A percentile compares a stretch with the other conserved stretches of the same genome.
Evolutionary conservation across 1,139 yeast genomes (phyloP).

Genomic region (Geotrichum europaeum): DNA sequence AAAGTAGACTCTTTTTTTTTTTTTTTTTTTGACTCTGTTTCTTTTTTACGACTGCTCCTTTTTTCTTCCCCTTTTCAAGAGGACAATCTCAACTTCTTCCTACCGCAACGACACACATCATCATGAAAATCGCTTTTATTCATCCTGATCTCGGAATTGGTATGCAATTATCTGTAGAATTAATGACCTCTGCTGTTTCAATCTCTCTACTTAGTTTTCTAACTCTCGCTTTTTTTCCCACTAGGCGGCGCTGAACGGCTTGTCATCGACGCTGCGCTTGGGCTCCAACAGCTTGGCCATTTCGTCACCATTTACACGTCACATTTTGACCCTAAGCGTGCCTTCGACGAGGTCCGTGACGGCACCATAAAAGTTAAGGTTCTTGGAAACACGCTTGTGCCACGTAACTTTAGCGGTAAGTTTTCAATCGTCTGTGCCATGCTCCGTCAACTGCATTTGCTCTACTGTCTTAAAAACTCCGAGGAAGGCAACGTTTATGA

Average conservation of each 20-base stretch:
- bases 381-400: conserved; percentile 68
- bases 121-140: conserved; percentile 66
- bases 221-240: neutral
- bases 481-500: conserved; percentile 51
- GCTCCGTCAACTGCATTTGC: conserved; percentile 69
- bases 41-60: neutral
- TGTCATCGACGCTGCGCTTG: conserved; percentile 91
- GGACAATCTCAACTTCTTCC: neutral
- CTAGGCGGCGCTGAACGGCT: conserved; percentile 89
- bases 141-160: conserved; percentile 96
- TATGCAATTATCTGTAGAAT: conserved; percentile 14
- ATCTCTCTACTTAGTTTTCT: neutral
- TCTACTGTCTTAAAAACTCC: conserved; percentile 46
- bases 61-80: no score
- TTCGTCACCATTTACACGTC: conserved; percentile 72
- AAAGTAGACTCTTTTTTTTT: neutral
- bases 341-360: conserved; percentile 79
- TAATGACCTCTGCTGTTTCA: neutral
- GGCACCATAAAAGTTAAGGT: conserved; percentile 57
- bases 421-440: conserved; percentile 81
- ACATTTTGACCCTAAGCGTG: conserved; percentile 78
- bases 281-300: conserved; percentile 66
- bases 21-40: neutral
- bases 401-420: conserved; percentile 58
- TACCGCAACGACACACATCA: neutral